These are phyloP conservation scores for Ophiostoma pallidulum DNA, from an alignment of 2,329 filamentous ascomycete species.

Conservation along the genomic window DNA sequence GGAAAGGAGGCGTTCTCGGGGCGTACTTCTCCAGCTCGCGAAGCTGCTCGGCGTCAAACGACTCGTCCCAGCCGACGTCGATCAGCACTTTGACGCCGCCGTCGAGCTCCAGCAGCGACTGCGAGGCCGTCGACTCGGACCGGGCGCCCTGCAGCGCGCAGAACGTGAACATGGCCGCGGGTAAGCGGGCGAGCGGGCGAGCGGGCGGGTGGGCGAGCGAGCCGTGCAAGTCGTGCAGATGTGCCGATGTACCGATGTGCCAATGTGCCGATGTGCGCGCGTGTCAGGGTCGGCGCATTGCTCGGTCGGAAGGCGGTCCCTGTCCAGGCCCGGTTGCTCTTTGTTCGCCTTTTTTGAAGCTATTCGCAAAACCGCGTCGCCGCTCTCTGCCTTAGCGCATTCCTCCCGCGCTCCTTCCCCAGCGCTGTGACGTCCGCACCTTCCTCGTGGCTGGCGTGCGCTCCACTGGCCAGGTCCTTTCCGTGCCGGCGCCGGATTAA, in stretches of 20 bases:
- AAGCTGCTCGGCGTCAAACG: slow-evolving; percentile 73
- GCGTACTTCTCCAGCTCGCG: slow-evolving; percentile 78
- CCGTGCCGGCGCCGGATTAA: slow-evolving; percentile 23
- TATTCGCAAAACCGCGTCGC: slow-evolving; percentile 12
- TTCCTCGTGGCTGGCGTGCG: too few relatives aligned
- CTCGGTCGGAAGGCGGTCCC: neutral
- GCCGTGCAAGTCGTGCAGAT: too few relatives aligned
- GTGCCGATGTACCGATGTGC: neutral
- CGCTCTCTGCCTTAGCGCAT: slow-evolving; percentile 9
- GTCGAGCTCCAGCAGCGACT: slow-evolving; percentile 94
- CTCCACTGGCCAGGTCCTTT: too few relatives aligned
- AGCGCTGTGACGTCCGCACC: slow-evolving; percentile 6
- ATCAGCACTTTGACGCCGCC: slow-evolving; percentile 92
- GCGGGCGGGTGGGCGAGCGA: too few relatives aligned
- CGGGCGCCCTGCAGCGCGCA: slow-evolving; percentile 86
- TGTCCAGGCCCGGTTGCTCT: neutral
- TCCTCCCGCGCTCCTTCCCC: neutral
- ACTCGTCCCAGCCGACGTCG: slow-evolving; percentile 92
- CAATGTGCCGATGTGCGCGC: neutral
- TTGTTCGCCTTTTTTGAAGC: neutral
- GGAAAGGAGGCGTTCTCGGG: neutral
- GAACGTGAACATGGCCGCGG: slow-evolving; percentile 86
- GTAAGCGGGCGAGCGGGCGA: neutral
- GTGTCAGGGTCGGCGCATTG: neutral
- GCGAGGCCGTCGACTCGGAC: slow-evolving; percentile 74